phyloP scores from a whole-genome alignment of 495 filamentous ascomycete species.

The Paragyromitra xinjiangensis region DNA sequence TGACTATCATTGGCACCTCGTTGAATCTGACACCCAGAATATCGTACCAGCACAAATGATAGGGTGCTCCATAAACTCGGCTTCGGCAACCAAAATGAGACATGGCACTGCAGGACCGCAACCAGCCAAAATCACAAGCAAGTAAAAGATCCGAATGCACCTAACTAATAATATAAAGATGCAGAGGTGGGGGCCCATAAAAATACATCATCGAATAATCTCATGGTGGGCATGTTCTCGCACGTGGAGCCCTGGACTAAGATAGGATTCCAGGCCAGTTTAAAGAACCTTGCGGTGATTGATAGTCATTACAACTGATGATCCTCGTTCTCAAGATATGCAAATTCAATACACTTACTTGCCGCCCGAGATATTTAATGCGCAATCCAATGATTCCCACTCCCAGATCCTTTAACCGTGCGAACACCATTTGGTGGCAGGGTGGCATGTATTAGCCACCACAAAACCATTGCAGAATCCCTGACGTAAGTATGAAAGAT shows the following conservation, averaged over 20 bases:
- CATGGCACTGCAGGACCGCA: background rate
- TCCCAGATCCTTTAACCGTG: background rate
- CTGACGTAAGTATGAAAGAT: background rate
- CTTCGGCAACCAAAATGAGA: background rate
- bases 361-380: background rate
- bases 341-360: no score
- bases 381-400: background rate
- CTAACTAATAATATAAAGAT: background rate
- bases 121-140: background rate
- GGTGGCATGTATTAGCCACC: background rate
- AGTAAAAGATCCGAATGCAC: background rate
- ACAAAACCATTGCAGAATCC: background rate
- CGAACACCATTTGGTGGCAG: background rate
- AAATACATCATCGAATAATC: background rate
- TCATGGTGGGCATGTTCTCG: background rate
- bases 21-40: slow-evolving; percentile 1
- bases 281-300: no score
- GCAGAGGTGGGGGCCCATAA: background rate
- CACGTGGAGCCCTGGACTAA: background rate
- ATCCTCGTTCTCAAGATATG: no score
- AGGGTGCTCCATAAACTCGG: slow-evolving; percentile 3
- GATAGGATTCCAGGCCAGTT: no score
- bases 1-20: slow-evolving; percentile 22
- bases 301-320: no score
- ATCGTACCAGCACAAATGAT: slow-evolving; percentile 18